Percentiles rank a stretch among this genome's conserved stretches.
phyloP scores from a whole-genome alignment of 495 filamentous ascomycete species.

The Podospora australis region DNA sequence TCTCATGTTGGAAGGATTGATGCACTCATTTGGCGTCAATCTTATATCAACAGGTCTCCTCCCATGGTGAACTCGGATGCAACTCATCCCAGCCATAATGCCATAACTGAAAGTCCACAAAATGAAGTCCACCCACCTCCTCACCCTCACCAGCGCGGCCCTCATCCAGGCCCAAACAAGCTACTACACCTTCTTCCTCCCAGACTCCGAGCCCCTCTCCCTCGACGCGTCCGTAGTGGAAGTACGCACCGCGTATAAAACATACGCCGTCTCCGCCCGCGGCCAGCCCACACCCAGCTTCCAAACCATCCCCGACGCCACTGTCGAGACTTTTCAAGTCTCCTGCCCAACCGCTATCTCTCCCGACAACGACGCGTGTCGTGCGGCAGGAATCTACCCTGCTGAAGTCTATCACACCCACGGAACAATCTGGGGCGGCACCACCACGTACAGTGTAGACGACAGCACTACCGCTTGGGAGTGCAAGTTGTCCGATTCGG shows the following conservation, averaged over 20 bases:
- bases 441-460: constrained; percentile 6
- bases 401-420: constrained; percentile 6
- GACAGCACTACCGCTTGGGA: constrained; percentile 8
- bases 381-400: constrained; percentile 2
- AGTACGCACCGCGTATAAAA: neutral
- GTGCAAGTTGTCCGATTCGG: neutral
- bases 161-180: no score
- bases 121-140: no score
- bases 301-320: no score
- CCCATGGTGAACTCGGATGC: no score
- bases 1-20: no score
- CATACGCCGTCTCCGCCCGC: no score
- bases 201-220: constrained; percentile 3
- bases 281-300: neutral
- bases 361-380: constrained; percentile 6
- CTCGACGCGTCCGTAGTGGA: constrained; percentile 1
- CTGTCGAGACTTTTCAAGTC: neutral
- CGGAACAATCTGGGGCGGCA: constrained; percentile 3
- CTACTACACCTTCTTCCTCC: constrained; percentile 11
- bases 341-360: constrained; percentile 3
- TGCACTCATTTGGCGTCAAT: no score
- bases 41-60: no score
- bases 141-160: no score
- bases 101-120: no score
- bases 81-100: no score